These are phyloP conservation scores for Cymbopogon citratus DNA, from an alignment of 176 grass and related monocot species.

Conservation along the genomic window DNA sequence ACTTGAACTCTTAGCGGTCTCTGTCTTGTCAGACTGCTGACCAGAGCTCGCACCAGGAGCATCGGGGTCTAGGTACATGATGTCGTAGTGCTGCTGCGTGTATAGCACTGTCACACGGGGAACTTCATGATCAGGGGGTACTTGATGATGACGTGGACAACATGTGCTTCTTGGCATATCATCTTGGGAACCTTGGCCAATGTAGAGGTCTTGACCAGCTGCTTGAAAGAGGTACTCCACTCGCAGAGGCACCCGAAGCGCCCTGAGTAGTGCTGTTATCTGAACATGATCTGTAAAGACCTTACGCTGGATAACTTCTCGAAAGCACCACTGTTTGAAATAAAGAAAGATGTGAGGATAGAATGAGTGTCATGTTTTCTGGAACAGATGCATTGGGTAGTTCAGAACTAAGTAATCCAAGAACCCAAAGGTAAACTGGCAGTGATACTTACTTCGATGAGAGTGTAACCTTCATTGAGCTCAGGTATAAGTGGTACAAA, in stretches of 20 bases:
- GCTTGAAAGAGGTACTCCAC: conserved; percentile 17
- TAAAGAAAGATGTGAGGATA: not conserved
- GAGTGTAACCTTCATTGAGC: not conserved
- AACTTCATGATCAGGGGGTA: not conserved
- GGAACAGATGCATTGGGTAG: not conserved
- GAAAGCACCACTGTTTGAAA: conserved; percentile 25
- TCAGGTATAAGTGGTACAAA: not conserved
- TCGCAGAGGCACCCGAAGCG: conserved; percentile 10
- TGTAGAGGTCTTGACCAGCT: not conserved
- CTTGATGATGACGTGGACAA: not conserved
- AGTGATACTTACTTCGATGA: conserved; percentile 21
- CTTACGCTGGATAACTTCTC: not conserved
- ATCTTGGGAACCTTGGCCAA: not conserved
- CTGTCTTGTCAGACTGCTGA: not conserved
- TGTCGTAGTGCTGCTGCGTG: conserved; percentile 12
- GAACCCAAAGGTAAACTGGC: not conserved
- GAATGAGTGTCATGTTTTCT: not conserved
- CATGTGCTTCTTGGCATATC: not conserved
- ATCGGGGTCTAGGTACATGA: conserved; percentile 16
- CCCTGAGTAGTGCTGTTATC: not conserved
- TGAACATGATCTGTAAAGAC: not conserved
- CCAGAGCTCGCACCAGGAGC: not conserved
- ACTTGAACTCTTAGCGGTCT: not conserved
- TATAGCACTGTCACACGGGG: conserved; percentile 23
- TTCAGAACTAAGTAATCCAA: conserved; percentile 6